Evolutionary conservation across 2,329 filamentous ascomycete species (phyloP), one percentile per base, ranked within the genome.

Genomic region (Tolypocladium ovalisporum): DNA sequence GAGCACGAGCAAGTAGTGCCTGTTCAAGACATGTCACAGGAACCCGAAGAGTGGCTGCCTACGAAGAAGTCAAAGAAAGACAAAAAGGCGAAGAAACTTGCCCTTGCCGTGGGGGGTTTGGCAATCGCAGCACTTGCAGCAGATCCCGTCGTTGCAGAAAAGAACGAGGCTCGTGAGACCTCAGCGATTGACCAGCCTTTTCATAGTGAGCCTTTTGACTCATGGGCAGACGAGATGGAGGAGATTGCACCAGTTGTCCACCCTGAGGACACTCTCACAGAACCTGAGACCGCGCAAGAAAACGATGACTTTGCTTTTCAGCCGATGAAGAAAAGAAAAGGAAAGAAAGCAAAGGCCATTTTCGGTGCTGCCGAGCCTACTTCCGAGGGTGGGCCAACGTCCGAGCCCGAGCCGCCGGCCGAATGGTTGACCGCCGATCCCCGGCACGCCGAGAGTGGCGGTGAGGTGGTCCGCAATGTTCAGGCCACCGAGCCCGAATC

Each of bases 291-390:
- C n/a, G 13, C 37, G 42, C 13, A 52, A 35, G 56, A 56, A 37
- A 58, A 62, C 22, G 61, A 60, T 29, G 66, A 68, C 37, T 65
- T 62, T 58, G 70, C 70, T 4, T 62, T 69, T 39, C 69, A 73
- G 54, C 75, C 73, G 58, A 75, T 72, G 59, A 79, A 78, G 61
- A 74, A 67, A 54, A 70, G 69, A 63, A 71, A 71, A 65, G 72
- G 61, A 68, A 71, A 70, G 62, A 64, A 70, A 58, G 49, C 22
- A 10, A 59, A 52, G 47, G 37, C 56, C 2, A 56, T 35, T 47
- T n/a, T 47, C 24, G 24, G 49, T 39, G 39, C 19, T 27, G 36
- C 32, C 42, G 55, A 57, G 27, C 27, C 44, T n/a, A 44, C 32
- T 22, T 36, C 39, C 32, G 42, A 36, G 35, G 27, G 53, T 6